phyloP scores from a whole-genome alignment of 208 protist species.

The Naegleria fowleri region DNA sequence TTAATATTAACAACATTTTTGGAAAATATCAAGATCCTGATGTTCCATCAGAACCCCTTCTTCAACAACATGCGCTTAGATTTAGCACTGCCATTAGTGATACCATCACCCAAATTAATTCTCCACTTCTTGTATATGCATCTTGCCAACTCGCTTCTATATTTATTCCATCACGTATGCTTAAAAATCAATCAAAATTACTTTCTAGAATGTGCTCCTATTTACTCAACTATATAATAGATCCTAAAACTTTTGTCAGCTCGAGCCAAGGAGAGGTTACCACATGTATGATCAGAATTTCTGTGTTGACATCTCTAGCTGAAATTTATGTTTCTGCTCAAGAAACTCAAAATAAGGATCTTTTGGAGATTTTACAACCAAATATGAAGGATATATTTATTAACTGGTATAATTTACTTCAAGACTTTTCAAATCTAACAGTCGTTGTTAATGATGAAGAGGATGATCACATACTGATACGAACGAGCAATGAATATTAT shows the following conservation, averaged over 20 bases:
- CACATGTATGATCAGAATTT: neutral
- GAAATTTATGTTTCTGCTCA: conserved; percentile 1
- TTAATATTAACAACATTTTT: neutral
- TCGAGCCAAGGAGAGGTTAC: neutral
- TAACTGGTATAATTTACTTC: neutral
- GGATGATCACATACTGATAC: neutral
- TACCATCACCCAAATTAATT: neutral
- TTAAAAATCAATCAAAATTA: neutral
- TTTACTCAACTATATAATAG: neutral
- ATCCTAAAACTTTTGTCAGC: neutral
- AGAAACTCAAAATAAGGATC: neutral
- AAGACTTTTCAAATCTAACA: neutral
- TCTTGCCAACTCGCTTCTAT: neutral
- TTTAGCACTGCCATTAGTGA: conserved; percentile 6
- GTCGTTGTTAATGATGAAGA: neutral
- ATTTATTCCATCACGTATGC: neutral
- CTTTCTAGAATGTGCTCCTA: neutral
- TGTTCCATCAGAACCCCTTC: neutral
- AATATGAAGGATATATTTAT: neutral
- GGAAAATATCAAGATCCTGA: neutral
- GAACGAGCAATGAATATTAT: neutral
- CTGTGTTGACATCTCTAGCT: neutral
- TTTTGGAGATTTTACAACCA: neutral
- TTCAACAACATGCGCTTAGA: neutral
- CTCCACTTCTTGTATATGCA: neutral